Base-by-base conservation (phyloP, 148 eudicot genomes). In the Rheum nobile region DNA sequence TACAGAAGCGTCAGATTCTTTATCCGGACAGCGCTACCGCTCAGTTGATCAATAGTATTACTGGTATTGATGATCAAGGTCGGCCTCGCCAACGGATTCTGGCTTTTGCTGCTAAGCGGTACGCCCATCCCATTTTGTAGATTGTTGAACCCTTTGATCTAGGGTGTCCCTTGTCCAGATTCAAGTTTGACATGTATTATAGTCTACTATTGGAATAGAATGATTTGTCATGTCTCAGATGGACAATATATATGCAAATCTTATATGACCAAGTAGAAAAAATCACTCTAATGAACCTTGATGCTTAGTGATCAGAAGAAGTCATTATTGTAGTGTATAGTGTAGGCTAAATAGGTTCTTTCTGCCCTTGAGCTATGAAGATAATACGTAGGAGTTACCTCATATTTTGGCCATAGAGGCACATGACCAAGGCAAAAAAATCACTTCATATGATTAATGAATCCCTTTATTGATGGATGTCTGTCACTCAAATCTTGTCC, bases 101-200 rank as follows among this genome's bases (percentile, higher is more conserved):
- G 72, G 88, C 93, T 67, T 95, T 79, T 85, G 97, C 98, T 48
- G 98, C 98, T 71, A 82, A 82, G 84, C 86, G 97, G 98, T 93
- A 65, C 17, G 70, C 21, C 21, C 39, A 32, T 34, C 39, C 39
- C 17, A 31, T 17, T 57, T 5, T 14, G 21, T 65, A 31, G 32
- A 32, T 32, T 65, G 69, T 65, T 63, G 10, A 32, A 31, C 4
- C 38, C 22, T 14, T 65, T 31, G 41, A 65, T 65, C 22, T 31
- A 32, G n/a, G 39, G 17, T 65, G 43, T 59, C 32, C 39, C 70
- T 31, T 65, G 39, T 34, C 70, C 41, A 57, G 67, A 28, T 57
- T 57, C 32, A 29, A 63, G 19, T 14, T 63, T 17, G 7, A 4
- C 21, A 14, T 63, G 21, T 6, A 63, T 28, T 61, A 63, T 63